Base-by-base conservation (phyloP, 75 land plant species). In the Larix kaempferi region DNA sequence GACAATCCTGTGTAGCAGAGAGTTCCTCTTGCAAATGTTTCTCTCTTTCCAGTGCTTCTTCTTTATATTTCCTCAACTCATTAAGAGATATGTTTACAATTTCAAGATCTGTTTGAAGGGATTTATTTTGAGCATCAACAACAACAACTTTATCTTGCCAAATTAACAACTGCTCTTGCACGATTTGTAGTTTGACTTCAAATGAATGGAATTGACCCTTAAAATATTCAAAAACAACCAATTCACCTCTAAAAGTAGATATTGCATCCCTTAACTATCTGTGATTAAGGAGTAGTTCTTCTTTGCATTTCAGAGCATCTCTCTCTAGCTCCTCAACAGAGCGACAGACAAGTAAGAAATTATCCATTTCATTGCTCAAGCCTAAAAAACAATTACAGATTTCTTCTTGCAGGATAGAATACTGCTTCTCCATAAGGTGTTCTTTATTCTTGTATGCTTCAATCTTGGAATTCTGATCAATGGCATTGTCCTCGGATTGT, bases 21-120 rank as follows among this genome's bases (percentile, higher is more conserved):
- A 25, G 39, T 55, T 73, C 75, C 15, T 7, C 75, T 55, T 54
- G 75, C 57, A 73, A 73, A n/a, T 55, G 57, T 22, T 27, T 52
- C 57, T 55, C 19, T 3, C 56, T 73, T 23, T 11, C 57, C 75
- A 52, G 26, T 22, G 12, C 56, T 54, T 52, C 74, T 26, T 55
- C 11, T 16, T 26, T 52, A 37, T 73, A 16, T 73, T 55, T 73
- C 21, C 33, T 52, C 29, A 55, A 55, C 56, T 54, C 75, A 26
- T 73, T 3, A 15, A 73, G 19, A 8, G 75, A 73, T 4, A 27
- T 73, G 25, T 73, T 73, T 44, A 11, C 25, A 49, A 49, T 3
- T 26, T 73, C 75, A 55, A 73, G 4, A 8, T 73, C 57, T 73
- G 56, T 19, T 55, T 73, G 33, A 26, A 73, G 57, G 57, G 8